Conservation (phyloP, 257 asterid species). For the Jacaranda mimosifolia region DNA sequence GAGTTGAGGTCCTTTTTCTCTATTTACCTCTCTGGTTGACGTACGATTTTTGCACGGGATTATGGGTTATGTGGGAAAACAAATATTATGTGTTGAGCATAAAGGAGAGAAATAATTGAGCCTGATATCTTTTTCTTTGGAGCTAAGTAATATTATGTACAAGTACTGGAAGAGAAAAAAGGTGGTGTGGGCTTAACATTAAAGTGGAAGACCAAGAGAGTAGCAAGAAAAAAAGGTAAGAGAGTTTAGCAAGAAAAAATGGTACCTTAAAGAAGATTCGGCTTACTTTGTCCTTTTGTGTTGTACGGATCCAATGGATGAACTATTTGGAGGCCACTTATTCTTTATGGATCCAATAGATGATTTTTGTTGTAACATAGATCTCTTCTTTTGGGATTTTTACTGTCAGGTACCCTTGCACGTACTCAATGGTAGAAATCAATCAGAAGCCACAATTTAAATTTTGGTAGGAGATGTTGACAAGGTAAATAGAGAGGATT, state of each 20-base stretch:
- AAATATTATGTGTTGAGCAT: neutral
- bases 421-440: no score
- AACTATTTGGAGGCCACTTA: no score
- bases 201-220: neutral
- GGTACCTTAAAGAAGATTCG: neutral
- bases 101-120: neutral
- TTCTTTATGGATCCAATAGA: neutral
- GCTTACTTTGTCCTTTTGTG: neutral
- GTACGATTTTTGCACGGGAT: neutral
- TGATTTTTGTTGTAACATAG: neutral
- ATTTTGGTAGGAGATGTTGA: no score
- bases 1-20: constrained; percentile 50
- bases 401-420: no score
- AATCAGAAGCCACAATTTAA: no score
- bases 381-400: neutral
- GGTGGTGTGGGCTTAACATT: neutral
- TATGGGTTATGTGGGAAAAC: neutral
- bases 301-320: neutral
- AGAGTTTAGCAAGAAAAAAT: neutral
- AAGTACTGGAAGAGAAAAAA: no score
- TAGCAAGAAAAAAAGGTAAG: no score
- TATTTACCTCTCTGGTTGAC: neutral
- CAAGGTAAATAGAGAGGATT: no score
- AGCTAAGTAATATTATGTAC: constrained; percentile 2
- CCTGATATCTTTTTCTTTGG: neutral